These are phyloP conservation scores for Starmera stellimalicola DNA, from an alignment of 1,139 yeast genomes.

Conservation along the genomic window DNA sequence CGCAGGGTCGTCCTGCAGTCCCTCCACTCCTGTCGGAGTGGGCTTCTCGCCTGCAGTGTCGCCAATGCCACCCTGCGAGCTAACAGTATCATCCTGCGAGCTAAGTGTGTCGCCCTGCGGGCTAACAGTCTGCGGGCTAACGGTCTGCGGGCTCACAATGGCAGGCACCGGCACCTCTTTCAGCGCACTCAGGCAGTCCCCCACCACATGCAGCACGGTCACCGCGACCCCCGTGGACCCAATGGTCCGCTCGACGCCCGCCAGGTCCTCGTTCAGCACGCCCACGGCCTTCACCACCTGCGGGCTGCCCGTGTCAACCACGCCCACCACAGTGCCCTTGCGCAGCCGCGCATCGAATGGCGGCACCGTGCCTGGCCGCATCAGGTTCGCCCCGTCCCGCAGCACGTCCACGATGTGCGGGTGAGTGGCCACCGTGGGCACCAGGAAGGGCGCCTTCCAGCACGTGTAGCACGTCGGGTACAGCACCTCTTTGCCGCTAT, in stretches of 20 bases:
- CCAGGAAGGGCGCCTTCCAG: conserved; percentile 58
- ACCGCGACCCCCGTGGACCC: conserved; percentile 67
- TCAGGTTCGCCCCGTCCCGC: conserved; percentile 75
- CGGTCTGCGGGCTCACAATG: too few relatives aligned
- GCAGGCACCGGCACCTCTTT: too few relatives aligned
- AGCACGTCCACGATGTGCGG: conserved; percentile 58
- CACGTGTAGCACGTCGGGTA: conserved; percentile 67
- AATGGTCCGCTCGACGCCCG: conserved; percentile 31
- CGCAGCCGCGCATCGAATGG: conserved; percentile 48
- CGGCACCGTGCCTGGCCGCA: conserved; percentile 84
- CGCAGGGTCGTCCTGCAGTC: conserved; percentile 3
- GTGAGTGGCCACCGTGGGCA: conserved; percentile 67
- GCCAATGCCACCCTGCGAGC: conserved; percentile 8
- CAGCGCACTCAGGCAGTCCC: conserved; percentile 42
- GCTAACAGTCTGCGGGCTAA: too few relatives aligned
- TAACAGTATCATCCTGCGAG: too few relatives aligned
- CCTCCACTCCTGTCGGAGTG: conserved; percentile 8
- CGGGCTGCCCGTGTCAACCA: conserved; percentile 55
- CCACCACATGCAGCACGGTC: conserved; percentile 40
- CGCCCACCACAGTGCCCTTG: conserved; percentile 58
- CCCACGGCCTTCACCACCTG: conserved; percentile 73
- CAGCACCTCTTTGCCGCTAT: conserved; percentile 39
- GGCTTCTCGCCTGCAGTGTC: conserved; percentile 7
- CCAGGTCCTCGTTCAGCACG: conserved; percentile 43
- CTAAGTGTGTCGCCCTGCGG: too few relatives aligned